phyloP scores from a whole-genome alignment of 805 yeast species.

The Grigorovia transvaalensis region DNA sequence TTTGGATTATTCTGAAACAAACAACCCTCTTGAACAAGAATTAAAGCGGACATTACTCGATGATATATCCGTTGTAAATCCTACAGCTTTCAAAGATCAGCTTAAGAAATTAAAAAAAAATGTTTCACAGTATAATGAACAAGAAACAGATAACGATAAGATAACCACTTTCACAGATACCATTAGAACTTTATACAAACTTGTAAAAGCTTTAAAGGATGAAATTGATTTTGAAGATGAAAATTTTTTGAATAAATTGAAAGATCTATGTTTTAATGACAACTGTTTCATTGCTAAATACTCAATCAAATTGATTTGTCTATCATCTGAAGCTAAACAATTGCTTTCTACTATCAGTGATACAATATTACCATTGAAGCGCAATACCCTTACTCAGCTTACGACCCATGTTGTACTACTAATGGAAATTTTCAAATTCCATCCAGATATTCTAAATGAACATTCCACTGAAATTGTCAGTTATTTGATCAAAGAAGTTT shows the following conservation, averaged over 20 bases:
- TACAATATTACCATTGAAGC: constrained; percentile 41
- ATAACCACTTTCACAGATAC: constrained; percentile 29
- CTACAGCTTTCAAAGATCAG: constrained; percentile 55
- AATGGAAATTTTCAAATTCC: constrained; percentile 45
- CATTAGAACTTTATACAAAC: constrained; percentile 51
- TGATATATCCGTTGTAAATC: constrained; percentile 47
- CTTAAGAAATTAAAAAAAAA: constrained; percentile 39
- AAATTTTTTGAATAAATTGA: constrained; percentile 36
- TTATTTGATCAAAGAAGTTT: constrained; percentile 48
- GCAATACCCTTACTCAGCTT: constrained; percentile 28
- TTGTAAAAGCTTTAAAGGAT: constrained; percentile 41
- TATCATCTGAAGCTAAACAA: constrained; percentile 35
- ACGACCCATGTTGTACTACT: constrained; percentile 50
- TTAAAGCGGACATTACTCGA: constrained; percentile 43
- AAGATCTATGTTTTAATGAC: constrained; percentile 40
- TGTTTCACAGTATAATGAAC: constrained; percentile 13
- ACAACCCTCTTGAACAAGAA: constrained; percentile 27
- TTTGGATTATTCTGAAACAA: constrained; percentile 24
- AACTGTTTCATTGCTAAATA: constrained; percentile 53
- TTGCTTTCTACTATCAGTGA: constrained; percentile 32
- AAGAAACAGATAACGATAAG: constrained; percentile 10
- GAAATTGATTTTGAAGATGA: constrained; percentile 35
- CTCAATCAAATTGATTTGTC: constrained; percentile 46
- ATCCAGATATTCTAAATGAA: constrained; percentile 40
- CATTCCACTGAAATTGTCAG: constrained; percentile 50